Evolutionary conservation across 306 rosid species (phyloP).

Genomic region (Cercis canadensis): DNA sequence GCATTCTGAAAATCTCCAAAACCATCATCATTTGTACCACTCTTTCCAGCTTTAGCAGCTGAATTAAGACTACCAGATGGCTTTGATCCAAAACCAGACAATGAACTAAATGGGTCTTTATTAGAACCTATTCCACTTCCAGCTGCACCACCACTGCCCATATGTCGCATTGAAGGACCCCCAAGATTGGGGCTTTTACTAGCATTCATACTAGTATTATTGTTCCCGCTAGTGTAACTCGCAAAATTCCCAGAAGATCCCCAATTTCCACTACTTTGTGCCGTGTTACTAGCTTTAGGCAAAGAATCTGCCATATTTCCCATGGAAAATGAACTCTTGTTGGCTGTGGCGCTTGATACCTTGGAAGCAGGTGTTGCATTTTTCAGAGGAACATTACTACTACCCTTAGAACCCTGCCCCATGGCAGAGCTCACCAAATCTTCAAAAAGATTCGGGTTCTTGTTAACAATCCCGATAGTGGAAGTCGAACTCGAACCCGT

Average conservation of each 20-base stretch:
- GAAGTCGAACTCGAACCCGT: slow-evolving; percentile 42
- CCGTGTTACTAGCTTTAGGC: slow-evolving; percentile 56
- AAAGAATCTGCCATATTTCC: slow-evolving; percentile 68
- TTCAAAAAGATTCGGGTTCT: slow-evolving; percentile 88
- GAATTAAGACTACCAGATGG: slow-evolving; percentile 63
- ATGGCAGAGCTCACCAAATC: slow-evolving; percentile 87
- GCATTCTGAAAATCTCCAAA: slow-evolving; percentile 91
- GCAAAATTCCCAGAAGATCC: slow-evolving; percentile 52
- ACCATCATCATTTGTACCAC: slow-evolving; percentile 43
- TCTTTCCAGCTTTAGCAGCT: slow-evolving; percentile 46
- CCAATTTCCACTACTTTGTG: slow-evolving; percentile 51
- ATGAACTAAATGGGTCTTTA: slow-evolving; percentile 87
- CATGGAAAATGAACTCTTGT: slow-evolving; percentile 68
- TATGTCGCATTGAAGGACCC: slow-evolving; percentile 56
- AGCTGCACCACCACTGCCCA: slow-evolving; percentile 44
- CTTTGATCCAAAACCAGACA: slow-evolving; percentile 76
- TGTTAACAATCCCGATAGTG: slow-evolving; percentile 60
- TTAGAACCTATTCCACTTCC: slow-evolving; percentile 54
- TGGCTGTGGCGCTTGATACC: slow-evolving; percentile 31
- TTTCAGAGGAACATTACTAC: slow-evolving; percentile 67
- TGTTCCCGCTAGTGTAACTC: slow-evolving; percentile 27
- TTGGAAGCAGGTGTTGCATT: slow-evolving; percentile 51
- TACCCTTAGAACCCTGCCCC: slow-evolving; percentile 59
- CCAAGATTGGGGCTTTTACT: slow-evolving; percentile 59
- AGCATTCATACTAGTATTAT: slow-evolving; percentile 34